Evolutionary conservation across 2,329 filamentous ascomycete species (phyloP), one percentile per base, ranked within the genome.

Genomic region (Harringtonia lauricola): DNA sequence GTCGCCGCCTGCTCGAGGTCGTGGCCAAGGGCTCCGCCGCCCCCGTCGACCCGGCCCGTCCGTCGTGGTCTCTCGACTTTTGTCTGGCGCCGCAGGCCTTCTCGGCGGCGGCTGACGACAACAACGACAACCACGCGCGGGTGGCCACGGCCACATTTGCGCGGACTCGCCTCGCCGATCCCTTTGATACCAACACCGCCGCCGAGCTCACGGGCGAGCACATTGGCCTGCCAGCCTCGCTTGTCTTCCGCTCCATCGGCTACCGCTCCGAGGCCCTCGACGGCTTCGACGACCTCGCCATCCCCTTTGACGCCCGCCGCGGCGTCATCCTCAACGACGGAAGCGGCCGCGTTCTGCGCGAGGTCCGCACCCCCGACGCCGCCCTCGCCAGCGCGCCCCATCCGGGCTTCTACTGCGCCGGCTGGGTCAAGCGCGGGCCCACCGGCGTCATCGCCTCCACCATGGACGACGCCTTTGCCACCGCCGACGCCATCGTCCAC

Each of bases 371-470:
- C 35, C 54, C 41, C 17, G 53, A 57, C 50, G 47, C 57, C 50
- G 60, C 52, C 51, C 60, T 47, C 54, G 69, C 42, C 53, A 67
- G 51, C 63, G 71, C 48, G 55, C 67, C 51, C 57, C 75, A 59
- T 55, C 77, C 81, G 0, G 87, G 90, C 0, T 62, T 95, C 24
- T 98, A 98, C 64, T 94, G 88, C 51, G 85, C 90, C 15, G 92
- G 92, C 0, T 98, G 92, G 92, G 88, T 95, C 10, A 96, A 96
- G 66, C 77, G 83, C 30, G 92, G 92, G 0, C 90, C 92, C 0
- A 95, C 88, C 0, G 92, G 92, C 3, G 89, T 96, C 4, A 98
- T 98, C 59, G 90, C 90, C 1, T 88, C 83, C 26, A 98, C 92
- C 0, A 94, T 98, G 87, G 78, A 83, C 47, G 92, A 98, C 59